Conservation (phyloP, 805 yeast genomes). For the Blastobotrys muscicola region DNA sequence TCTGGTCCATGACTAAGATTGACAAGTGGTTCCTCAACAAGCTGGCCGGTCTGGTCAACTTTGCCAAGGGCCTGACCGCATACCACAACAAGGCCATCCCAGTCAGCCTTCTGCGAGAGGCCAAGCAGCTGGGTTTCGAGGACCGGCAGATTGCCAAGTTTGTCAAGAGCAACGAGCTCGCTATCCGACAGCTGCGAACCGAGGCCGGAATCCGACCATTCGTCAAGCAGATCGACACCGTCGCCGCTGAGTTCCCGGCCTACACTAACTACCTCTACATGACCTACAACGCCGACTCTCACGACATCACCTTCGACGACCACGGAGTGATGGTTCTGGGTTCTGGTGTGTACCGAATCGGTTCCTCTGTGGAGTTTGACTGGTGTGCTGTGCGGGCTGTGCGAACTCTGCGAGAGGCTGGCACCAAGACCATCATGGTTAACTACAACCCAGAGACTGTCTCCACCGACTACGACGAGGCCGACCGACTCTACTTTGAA, state of each 20-base stretch:
- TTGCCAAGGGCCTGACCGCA: constrained; percentile 41
- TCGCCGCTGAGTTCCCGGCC: constrained; percentile 99
- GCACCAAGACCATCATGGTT: constrained; percentile 88
- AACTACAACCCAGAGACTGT: constrained; percentile 98
- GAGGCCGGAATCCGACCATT: constrained; percentile 83
- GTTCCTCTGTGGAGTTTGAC: constrained; percentile 97
- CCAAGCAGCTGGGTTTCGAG: constrained; percentile 94
- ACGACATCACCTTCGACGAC: constrained; percentile 82
- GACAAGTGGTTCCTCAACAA: constrained; percentile 96
- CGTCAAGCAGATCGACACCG: constrained; percentile 95
- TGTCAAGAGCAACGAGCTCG: constrained; percentile 82
- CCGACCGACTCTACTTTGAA: constrained; percentile 93
- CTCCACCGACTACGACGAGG: constrained; percentile 97
- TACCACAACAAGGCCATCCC: constrained; percentile 43
- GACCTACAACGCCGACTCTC: constrained; percentile 85
- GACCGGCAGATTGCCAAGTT: constrained; percentile 93
- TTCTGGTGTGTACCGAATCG: constrained; percentile 97
- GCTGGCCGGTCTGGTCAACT: constrained; percentile 62
- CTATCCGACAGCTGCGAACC: constrained; percentile 79
- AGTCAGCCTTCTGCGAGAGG: constrained; percentile 55
- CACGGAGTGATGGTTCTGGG: constrained; percentile 94
- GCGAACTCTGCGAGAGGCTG: constrained; percentile 80
- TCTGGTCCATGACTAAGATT: constrained; percentile 83
- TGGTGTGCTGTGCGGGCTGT: constrained; percentile 99
- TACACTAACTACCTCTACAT: constrained; percentile 87